Evolutionary conservation across 2,329 filamentous ascomycete genomes (phyloP).

Genomic region (Drechslerella dactyloides): DNA sequence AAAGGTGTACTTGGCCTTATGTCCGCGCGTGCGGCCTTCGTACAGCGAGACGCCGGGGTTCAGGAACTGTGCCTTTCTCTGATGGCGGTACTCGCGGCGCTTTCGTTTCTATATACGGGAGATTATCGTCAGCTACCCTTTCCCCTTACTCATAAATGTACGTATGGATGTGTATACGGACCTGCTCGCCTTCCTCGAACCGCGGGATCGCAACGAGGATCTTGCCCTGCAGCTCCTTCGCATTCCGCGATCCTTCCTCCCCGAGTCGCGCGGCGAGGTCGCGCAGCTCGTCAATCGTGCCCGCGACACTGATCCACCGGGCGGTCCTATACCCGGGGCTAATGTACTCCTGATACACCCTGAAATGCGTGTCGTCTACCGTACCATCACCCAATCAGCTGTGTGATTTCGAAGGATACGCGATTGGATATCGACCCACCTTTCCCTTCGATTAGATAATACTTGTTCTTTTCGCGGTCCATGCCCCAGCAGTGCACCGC

Average conservation of each 20-base stretch:
- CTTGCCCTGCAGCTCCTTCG: slow-evolving; percentile 76
- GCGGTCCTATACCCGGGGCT: slow-evolving; percentile 76
- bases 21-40: slow-evolving; percentile 92
- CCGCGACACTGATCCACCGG: slow-evolving; percentile 92
- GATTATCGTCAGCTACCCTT: slow-evolving; percentile 57
- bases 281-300: slow-evolving; percentile 84
- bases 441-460: slow-evolving; percentile 85
- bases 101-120: slow-evolving; percentile 71
- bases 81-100: slow-evolving; percentile 86
- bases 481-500: slow-evolving; percentile 90
- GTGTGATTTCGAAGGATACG: background rate
- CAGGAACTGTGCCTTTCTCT: slow-evolving; percentile 84
- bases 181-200: slow-evolving; percentile 92
- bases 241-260: slow-evolving; percentile 75
- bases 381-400: slow-evolving; percentile 19
- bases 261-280: slow-evolving; percentile 76
- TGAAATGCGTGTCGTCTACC: slow-evolving; percentile 84
- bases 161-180: slow-evolving; percentile 58
- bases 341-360: slow-evolving; percentile 84
- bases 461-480: slow-evolving; percentile 88
- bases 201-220: slow-evolving; percentile 81
- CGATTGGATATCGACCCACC: too few relatives aligned
- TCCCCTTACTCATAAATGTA: slow-evolving; percentile 5
- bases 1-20: slow-evolving; percentile 95
- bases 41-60: slow-evolving; percentile 92